A percentile compares a stretch with the other conserved stretches of the same genome.
Conservation (phyloP, 257 asterid species). For the Capsicum baccatum region DNA sequence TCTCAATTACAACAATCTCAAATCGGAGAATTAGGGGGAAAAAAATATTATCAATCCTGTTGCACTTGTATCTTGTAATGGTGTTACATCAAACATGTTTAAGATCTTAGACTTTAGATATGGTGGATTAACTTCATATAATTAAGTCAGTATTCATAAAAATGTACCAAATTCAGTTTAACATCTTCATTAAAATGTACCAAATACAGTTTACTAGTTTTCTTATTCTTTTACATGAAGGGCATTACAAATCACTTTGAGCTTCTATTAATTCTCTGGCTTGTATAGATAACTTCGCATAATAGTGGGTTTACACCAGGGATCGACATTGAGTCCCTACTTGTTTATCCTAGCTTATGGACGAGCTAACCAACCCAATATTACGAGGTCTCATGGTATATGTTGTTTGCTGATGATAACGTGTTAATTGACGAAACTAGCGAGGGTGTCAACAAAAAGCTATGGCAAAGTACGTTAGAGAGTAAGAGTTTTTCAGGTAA, state of each 20-base stretch:
- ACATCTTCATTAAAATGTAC: not conserved
- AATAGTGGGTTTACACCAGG: no score
- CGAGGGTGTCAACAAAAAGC: no score
- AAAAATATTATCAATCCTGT: not conserved
- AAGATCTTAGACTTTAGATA: not conserved
- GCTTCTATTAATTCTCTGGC: not conserved
- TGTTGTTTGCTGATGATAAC: no score
- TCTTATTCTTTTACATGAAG: not conserved
- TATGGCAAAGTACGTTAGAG: no score
- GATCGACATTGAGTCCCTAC: no score
- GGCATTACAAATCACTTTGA: not conserved
- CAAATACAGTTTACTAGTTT: not conserved
- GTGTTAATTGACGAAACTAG: no score
- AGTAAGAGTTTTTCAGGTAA: no score
- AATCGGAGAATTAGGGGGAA: not conserved
- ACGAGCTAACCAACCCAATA: no score
- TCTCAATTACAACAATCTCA: not conserved
- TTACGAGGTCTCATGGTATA: no score
- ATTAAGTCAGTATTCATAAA: not conserved
- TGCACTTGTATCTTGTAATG: not conserved
- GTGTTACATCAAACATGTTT: not conserved
- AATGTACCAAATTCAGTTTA: not conserved
- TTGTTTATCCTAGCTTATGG: no score
- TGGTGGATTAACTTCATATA: not conserved
- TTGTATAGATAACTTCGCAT: not conserved